Conservation (phyloP, 345 rosid species). For the Cochlearia excelsa region DNA sequence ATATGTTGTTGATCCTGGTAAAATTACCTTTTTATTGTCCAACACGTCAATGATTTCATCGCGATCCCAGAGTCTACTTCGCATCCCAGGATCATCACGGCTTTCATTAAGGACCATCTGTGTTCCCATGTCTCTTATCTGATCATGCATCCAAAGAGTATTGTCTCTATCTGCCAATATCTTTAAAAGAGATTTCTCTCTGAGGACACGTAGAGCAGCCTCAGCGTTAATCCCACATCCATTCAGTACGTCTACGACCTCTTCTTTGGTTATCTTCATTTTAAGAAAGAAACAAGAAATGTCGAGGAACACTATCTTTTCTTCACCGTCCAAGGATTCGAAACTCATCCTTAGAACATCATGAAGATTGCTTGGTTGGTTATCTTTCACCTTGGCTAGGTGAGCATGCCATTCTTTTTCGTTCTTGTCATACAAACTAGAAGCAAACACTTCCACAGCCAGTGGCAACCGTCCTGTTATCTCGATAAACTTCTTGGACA, state of each 20-base stretch:
- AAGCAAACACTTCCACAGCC: constrained; percentile 75
- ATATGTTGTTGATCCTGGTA: background rate
- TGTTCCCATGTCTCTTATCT: constrained; percentile 73
- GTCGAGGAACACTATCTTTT: constrained; percentile 58
- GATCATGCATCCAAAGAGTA: constrained; percentile 73
- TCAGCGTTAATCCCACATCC: constrained; percentile 59
- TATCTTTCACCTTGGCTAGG: constrained; percentile 37
- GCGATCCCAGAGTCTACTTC: constrained; percentile 65
- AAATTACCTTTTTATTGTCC: constrained; percentile 41
- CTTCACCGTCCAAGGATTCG: constrained; percentile 45
- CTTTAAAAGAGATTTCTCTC: constrained; percentile 55
- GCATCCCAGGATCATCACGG: constrained; percentile 35
- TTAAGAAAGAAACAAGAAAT: constrained; percentile 58
- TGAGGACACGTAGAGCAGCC: constrained; percentile 45
- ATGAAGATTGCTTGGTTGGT: constrained; percentile 40
- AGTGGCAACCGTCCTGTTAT: constrained; percentile 55
- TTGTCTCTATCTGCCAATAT: constrained; percentile 19
- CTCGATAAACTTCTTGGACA: constrained; percentile 45
- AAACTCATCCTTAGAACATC: constrained; percentile 52
- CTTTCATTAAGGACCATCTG: constrained; percentile 39
- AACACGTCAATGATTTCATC: constrained; percentile 48
- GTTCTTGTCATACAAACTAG: constrained; percentile 49
- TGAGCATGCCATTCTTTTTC: constrained; percentile 54
- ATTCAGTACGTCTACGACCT: constrained; percentile 45
- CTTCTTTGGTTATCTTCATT: constrained; percentile 45